Conservation (phyloP, 1,139 yeast species). For the Pichia sp. region DNA sequence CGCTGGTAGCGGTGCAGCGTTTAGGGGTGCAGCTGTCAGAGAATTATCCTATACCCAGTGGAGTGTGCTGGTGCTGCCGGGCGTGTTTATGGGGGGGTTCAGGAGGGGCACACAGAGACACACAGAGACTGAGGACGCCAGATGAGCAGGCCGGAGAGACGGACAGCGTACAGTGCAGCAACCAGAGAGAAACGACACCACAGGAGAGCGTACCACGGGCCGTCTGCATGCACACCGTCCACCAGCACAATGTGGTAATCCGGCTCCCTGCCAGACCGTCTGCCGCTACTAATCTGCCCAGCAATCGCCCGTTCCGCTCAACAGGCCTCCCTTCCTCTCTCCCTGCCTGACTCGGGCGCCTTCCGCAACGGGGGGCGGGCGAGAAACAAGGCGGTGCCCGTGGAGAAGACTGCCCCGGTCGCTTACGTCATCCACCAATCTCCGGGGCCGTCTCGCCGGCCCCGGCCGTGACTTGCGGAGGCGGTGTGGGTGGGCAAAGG, state of each 20-base stretch:
- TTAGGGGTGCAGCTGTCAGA: too few species aligned
- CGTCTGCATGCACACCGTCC: neutral
- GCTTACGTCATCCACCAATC: neutral
- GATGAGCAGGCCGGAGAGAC: too few species aligned
- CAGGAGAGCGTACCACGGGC: too few species aligned
- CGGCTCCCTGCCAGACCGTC: neutral
- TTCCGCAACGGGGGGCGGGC: neutral
- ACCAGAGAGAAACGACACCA: too few species aligned
- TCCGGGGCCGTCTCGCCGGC: neutral
- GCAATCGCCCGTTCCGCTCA: neutral
- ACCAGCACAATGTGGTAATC: neutral
- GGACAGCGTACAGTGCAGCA: too few species aligned
- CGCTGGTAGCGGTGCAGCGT: neutral
- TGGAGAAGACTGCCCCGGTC: neutral
- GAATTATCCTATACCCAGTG: too few species aligned
- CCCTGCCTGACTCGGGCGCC: neutral
- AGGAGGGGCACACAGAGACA: too few species aligned
- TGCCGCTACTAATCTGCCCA: neutral
- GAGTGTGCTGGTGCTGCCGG: too few species aligned
- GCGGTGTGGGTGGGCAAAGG: too few species aligned
- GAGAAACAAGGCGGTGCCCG: neutral
- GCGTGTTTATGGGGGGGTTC: too few species aligned
- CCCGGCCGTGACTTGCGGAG: neutral
- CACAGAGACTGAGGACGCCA: too few species aligned
- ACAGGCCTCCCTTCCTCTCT: neutral